Evolutionary conservation across 2,329 filamentous ascomycete species (phyloP).

Genomic region (Fusarium albosuccineum): DNA sequence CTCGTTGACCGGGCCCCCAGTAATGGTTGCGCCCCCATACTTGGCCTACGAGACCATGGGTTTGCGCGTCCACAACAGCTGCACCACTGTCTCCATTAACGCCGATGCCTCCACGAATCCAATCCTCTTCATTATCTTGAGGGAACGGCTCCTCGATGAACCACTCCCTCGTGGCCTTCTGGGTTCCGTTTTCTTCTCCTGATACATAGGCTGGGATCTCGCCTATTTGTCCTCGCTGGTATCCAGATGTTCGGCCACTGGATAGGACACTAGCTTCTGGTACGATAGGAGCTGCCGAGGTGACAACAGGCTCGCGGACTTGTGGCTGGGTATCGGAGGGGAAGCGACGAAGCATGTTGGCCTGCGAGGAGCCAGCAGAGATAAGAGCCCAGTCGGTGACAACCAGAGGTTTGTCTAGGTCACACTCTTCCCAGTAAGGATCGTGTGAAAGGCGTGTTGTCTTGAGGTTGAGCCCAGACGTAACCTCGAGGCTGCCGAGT

Average conservation of each 20-base stretch:
- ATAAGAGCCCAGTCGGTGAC: conserved; percentile 61
- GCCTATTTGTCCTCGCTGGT: conserved; percentile 57
- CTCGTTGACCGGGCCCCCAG: conserved; percentile 56
- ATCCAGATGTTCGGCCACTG: conserved; percentile 59
- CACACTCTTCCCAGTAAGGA: conserved; percentile 59
- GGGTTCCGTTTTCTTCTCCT: conserved; percentile 55
- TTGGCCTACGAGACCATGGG: conserved; percentile 56
- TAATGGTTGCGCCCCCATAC: conserved; percentile 61
- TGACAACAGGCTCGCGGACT: conserved; percentile 51
- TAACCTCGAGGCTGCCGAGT: conserved; percentile 55
- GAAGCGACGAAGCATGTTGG: conserved; percentile 58
- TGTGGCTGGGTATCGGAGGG: conserved; percentile 52
- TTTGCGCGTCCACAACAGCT: conserved; percentile 57
- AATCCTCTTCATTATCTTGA: conserved; percentile 56
- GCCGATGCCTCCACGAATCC: conserved; percentile 61
- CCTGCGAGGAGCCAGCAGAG: conserved; percentile 50
- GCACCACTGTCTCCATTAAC: conserved; percentile 61
- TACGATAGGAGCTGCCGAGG: conserved; percentile 46
- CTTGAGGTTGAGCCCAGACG: conserved; percentile 57
- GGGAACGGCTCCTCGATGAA: conserved; percentile 57
- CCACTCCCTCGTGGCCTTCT: conserved; percentile 60
- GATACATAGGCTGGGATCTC: conserved; percentile 59
- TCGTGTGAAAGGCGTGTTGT: conserved; percentile 60
- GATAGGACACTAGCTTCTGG: conserved; percentile 55
- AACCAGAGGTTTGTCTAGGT: conserved; percentile 56